These are phyloP conservation scores for Inga leiocalycina DNA, from an alignment of 306 rosid species.

Conservation along the genomic window DNA sequence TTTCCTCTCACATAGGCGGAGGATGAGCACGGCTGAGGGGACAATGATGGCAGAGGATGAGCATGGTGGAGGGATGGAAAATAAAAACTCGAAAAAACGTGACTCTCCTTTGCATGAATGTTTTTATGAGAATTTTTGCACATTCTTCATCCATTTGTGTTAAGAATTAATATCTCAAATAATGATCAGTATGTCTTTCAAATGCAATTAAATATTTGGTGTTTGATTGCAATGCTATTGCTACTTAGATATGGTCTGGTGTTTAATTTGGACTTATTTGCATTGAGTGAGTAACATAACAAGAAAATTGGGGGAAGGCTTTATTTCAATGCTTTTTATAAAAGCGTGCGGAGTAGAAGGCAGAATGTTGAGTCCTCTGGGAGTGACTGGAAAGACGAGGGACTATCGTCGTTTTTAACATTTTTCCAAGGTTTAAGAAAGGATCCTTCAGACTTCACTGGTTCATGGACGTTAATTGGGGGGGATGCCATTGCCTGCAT, in stretches of 20 bases:
- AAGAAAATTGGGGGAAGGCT: no score
- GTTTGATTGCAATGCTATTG: slow-evolving; percentile 24
- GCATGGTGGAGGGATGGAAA: background rate
- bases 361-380: background rate
- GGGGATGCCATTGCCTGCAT: slow-evolving; percentile 37
- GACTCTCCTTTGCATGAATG: background rate
- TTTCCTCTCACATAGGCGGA: no score
- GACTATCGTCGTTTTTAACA: background rate
- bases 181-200: background rate
- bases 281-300: background rate
- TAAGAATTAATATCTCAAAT: background rate
- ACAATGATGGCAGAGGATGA: no score
- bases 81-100: background rate
- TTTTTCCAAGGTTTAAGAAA: slow-evolving; percentile 19
- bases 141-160: background rate
- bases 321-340: slow-evolving; percentile 20
- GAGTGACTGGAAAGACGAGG: slow-evolving; percentile 9
- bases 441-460: slow-evolving; percentile 30
- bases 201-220: background rate
- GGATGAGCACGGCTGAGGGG: no score
- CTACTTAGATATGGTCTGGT: background rate
- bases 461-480: slow-evolving; percentile 19
- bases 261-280: background rate
- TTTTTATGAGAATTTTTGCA: no score
- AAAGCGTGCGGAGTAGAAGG: slow-evolving; percentile 29